These are phyloP conservation scores for Rhinocladiella similis DNA, from an alignment of 2,329 filamentous ascomycete species.

Conservation along the genomic window DNA sequence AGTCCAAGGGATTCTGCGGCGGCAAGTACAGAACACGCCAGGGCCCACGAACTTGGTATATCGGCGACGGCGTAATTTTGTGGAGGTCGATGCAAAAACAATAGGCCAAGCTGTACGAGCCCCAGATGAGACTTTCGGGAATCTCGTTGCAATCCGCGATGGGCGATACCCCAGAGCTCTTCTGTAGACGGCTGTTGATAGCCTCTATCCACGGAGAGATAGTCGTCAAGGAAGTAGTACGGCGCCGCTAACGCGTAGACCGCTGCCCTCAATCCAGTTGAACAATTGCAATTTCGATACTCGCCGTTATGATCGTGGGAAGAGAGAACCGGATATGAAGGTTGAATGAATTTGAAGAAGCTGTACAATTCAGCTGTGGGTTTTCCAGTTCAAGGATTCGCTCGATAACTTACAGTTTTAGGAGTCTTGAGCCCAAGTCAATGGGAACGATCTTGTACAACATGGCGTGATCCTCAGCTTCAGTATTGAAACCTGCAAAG, in stretches of 20 bases:
- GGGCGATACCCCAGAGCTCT: conserved; percentile 15
- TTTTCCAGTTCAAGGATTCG: not conserved
- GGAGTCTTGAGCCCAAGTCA: conserved; percentile 11
- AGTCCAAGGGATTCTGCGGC: conserved; percentile 60
- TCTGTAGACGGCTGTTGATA: conserved; percentile 13
- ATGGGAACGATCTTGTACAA: conserved; percentile 8
- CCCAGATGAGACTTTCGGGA: conserved; percentile 7
- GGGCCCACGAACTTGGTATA: conserved; percentile 8
- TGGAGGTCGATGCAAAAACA: conserved; percentile 12
- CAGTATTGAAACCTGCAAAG: conserved; percentile 13
- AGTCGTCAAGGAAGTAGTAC: conserved; percentile 12
- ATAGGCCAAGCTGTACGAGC: conserved; percentile 12
- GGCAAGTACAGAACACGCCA: conserved; percentile 11
- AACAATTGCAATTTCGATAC: conserved; percentile 7
- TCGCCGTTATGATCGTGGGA: conserved; percentile 5
- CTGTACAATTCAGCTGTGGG: conserved; percentile 2
- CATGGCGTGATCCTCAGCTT: conserved; percentile 8
- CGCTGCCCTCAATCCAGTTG: conserved; percentile 11
- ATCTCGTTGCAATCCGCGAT: conserved; percentile 12
- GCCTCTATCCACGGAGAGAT: conserved; percentile 13
- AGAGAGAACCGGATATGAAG: conserved; percentile 14
- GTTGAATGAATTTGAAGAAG: conserved; percentile 16
- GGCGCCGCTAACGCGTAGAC: conserved; percentile 14
- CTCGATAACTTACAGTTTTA: conserved; percentile 13
- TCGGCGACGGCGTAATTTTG: conserved; percentile 16